phyloP scores from a whole-genome alignment of 2,329 filamentous ascomycete species.

The Didymosphaeria variabile region DNA sequence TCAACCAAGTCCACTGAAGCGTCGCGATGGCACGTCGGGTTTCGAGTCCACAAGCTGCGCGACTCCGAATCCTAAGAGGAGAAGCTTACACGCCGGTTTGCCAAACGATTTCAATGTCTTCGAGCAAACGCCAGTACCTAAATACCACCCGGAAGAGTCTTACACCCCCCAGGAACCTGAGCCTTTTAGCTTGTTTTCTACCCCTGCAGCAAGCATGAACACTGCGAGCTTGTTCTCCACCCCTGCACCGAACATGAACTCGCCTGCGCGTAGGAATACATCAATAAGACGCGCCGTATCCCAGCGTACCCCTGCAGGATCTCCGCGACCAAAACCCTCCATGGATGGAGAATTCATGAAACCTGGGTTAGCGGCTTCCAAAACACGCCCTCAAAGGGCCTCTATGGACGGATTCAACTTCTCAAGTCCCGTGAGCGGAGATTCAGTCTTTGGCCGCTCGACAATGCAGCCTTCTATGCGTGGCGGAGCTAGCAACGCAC shows the following conservation, averaged over 20 bases:
- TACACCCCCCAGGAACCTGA: slow-evolving; percentile 38
- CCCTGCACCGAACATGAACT: slow-evolving; percentile 38
- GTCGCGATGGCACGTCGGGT: slow-evolving; percentile 89
- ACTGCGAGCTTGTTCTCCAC: slow-evolving; percentile 49
- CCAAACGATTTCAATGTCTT: slow-evolving; percentile 78
- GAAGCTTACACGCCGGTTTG: slow-evolving; percentile 83
- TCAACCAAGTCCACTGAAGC: slow-evolving; percentile 85
- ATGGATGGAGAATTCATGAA: slow-evolving; percentile 62
- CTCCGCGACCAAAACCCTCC: slow-evolving; percentile 49
- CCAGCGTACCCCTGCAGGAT: slow-evolving; percentile 71
- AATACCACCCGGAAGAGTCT: slow-evolving; percentile 31
- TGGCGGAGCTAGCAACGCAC: slow-evolving; percentile 30
- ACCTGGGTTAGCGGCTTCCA: slow-evolving; percentile 63
- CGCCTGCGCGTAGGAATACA: slow-evolving; percentile 61
- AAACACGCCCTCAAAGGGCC: slow-evolving; percentile 70
- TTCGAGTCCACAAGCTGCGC: slow-evolving; percentile 79
- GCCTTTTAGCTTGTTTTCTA: slow-evolving; percentile 45
- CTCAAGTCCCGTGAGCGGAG: slow-evolving; percentile 71
- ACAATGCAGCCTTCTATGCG: slow-evolving; percentile 34
- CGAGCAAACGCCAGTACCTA: slow-evolving; percentile 60
- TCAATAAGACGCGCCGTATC: slow-evolving; percentile 87
- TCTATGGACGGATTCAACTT: slow-evolving; percentile 82
- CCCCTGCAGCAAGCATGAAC: slow-evolving; percentile 40
- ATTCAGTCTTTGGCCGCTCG: slow-evolving; percentile 60
- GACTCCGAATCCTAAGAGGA: slow-evolving; percentile 89